Conservation (phyloP, 208 protist genomes). For the Acanthamoeba healyi region DNA sequence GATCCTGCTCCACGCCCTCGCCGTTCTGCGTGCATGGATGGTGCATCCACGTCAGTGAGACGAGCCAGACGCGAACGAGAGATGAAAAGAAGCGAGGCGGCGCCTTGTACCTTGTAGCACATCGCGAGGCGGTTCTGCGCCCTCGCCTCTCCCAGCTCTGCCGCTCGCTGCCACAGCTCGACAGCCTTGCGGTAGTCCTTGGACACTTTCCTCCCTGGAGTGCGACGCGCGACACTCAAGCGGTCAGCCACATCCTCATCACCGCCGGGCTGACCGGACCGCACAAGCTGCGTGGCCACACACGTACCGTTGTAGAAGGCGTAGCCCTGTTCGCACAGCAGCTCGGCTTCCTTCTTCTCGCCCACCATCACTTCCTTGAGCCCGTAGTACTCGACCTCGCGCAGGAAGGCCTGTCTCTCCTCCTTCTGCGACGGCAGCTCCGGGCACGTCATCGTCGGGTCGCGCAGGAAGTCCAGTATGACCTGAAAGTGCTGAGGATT, state of each 20-base stretch:
- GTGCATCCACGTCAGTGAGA: no score
- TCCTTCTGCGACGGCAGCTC: constrained; percentile 49
- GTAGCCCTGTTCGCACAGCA: constrained; percentile 71
- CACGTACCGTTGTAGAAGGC: constrained; percentile 72
- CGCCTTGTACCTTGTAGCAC: no score
- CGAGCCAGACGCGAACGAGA: no score
- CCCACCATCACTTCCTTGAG: constrained; percentile 74
- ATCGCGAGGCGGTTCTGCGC: constrained; percentile 75
- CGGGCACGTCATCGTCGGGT: constrained; percentile 59
- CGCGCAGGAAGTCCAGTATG: constrained; percentile 72
- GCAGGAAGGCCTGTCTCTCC: constrained; percentile 46
- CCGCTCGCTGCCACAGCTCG: constrained; percentile 64
- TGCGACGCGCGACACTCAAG: neutral
- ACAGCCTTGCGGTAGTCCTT: constrained; percentile 64
- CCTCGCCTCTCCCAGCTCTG: constrained; percentile 50
- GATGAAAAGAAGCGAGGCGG: no score
- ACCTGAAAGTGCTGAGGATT: constrained; percentile 74
- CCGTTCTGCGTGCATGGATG: no score
- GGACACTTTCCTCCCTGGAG: constrained; percentile 7
- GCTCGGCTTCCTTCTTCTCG: constrained; percentile 67
- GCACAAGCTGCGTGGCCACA: no score
- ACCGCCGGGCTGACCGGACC: neutral
- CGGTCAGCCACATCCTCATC: neutral
- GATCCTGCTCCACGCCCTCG: constrained; percentile 73
- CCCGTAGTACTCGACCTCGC: constrained; percentile 74